Percentiles rank a stretch among this genome's conserved stretches.
Conservation (phyloP, 2,329 filamentous ascomycete genomes). For the Cytospora mali region DNA sequence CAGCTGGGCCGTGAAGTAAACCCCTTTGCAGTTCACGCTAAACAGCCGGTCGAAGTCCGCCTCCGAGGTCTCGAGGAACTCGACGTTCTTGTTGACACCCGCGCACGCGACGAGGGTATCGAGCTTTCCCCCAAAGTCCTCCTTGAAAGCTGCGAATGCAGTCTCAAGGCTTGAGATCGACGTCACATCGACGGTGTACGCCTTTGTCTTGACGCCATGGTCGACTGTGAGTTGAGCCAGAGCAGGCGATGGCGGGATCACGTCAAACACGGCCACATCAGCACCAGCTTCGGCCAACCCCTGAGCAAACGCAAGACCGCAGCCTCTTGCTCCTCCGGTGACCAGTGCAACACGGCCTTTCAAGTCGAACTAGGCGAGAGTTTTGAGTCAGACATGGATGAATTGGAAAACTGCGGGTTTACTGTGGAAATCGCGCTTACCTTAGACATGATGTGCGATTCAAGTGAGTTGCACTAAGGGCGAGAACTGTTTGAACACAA, state of each 20-base stretch:
- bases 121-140: slow-evolving; percentile 39
- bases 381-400: neutral
- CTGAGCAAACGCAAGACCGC: slow-evolving; percentile 48
- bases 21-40: slow-evolving; percentile 47
- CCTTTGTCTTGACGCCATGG: slow-evolving; percentile 44
- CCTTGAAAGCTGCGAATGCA: slow-evolving; percentile 37
- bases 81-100: slow-evolving; percentile 47
- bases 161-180: slow-evolving; percentile 35
- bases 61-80: slow-evolving; percentile 48
- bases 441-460: slow-evolving; percentile 15
- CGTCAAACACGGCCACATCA: slow-evolving; percentile 50
- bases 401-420: no score
- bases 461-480: neutral
- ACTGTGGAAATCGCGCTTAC: neutral
- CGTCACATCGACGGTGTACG: slow-evolving; percentile 46
- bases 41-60: slow-evolving; percentile 46
- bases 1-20: slow-evolving; percentile 50
- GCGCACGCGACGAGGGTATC: slow-evolving; percentile 50
- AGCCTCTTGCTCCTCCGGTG: slow-evolving; percentile 50
- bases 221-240: slow-evolving; percentile 46
- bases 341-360: slow-evolving; percentile 50
- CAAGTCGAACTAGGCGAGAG: slow-evolving; percentile 46
- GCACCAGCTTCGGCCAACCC: slow-evolving; percentile 50
- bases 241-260: slow-evolving; percentile 42
- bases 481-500: neutral